Evolutionary conservation across 805 yeast species (phyloP).

Genomic region (Peterozyma xylosa): DNA sequence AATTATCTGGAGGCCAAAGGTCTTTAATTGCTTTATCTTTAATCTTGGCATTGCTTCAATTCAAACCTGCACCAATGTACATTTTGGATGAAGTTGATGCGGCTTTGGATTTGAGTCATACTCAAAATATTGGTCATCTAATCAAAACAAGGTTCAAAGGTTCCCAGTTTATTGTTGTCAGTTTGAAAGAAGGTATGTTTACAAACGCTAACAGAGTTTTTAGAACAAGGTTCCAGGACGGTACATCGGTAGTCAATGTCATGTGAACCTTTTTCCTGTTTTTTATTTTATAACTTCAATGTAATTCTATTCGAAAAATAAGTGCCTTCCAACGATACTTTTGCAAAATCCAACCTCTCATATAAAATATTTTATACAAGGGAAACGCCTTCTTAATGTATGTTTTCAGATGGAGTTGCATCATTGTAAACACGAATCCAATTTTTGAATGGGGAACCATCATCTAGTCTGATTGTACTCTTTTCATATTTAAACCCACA

Average conservation of each 20-base stretch:
- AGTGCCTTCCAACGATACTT: too few relatives aligned
- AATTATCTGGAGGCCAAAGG: conserved; percentile 94
- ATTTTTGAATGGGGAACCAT: conserved; percentile 15
- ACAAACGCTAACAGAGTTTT: conserved; percentile 94
- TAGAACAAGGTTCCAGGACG: conserved; percentile 91
- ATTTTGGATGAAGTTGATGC: conserved; percentile 98
- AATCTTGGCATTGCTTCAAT: conserved; percentile 85
- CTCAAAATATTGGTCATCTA: conserved; percentile 94
- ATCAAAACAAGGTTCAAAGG: conserved; percentile 94
- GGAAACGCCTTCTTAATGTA: too few relatives aligned
- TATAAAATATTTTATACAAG: too few relatives aligned
- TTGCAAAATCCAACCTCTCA: too few relatives aligned
- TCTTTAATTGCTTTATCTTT: conserved; percentile 89
- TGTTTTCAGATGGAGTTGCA: background rate
- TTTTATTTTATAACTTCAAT: background rate
- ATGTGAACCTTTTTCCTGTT: conserved; percentile 28
- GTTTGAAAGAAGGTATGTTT: conserved; percentile 97
- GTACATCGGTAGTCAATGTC: conserved; percentile 84
- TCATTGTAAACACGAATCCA: conserved; percentile 11
- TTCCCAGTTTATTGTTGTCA: conserved; percentile 93
- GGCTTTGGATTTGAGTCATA: conserved; percentile 92
- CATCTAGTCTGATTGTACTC: conserved; percentile 9
- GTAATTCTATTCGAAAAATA: too few relatives aligned
- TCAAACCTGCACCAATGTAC: conserved; percentile 98
- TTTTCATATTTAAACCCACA: conserved; percentile 10